Evolutionary conservation across 2,329 filamentous ascomycete species (phyloP).

Genomic region (Hymenoscyphus occultus): DNA sequence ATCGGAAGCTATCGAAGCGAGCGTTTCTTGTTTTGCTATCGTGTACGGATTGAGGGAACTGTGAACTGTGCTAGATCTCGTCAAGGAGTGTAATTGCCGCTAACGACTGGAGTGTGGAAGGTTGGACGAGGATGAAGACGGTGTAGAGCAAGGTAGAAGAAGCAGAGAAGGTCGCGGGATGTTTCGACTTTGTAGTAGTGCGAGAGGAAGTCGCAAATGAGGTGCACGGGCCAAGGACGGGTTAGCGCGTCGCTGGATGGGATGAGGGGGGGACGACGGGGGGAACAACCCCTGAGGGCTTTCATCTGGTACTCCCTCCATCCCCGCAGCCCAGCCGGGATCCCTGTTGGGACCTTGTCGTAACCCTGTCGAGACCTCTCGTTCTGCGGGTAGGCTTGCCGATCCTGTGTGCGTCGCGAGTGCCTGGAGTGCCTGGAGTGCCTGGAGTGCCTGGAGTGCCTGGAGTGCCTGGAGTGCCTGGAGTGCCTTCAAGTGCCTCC

Average conservation of each 20-base stretch:
- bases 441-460: too few relatives aligned
- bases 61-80: background rate
- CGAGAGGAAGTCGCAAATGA: background rate
- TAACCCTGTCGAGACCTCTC: background rate
- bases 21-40: background rate
- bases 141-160: slow-evolving; percentile 8
- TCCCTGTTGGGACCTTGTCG: too few relatives aligned
- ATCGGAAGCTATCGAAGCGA: slow-evolving; percentile 10
- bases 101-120: slow-evolving; percentile 18
- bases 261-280: background rate
- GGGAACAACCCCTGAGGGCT: background rate
- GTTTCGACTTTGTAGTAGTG: background rate
- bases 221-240: background rate
- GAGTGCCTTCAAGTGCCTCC: background rate
- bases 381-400: background rate
- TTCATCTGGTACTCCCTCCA: background rate
- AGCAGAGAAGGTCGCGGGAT: background rate
- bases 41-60: background rate
- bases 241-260: background rate
- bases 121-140: slow-evolving; percentile 15
- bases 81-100: slow-evolving; percentile 24
- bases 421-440: too few relatives aligned
- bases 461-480: too few relatives aligned
- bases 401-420: background rate
- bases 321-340: background rate